Percentiles rank a stretch among this genome's conserved stretches.
Conservation (phyloP, 2,329 filamentous ascomycete genomes). For the Zymoseptoria ardabiliae region DNA sequence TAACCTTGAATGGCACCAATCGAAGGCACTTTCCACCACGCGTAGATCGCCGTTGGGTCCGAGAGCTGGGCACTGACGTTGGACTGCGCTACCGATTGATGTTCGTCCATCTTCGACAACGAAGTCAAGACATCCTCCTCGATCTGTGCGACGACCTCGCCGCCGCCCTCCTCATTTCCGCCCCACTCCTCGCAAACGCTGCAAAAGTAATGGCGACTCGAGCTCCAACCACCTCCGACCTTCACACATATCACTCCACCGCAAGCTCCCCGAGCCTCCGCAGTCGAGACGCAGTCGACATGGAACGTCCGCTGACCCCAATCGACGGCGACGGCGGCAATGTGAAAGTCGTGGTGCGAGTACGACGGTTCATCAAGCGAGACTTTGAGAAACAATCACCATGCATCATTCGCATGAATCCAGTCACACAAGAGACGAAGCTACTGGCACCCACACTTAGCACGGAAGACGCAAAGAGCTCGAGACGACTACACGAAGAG, state of each 20-base stretch:
- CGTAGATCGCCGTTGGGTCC: background rate
- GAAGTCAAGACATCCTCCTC: conserved; percentile 6
- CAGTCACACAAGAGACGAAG: conserved; percentile 74
- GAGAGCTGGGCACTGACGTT: background rate
- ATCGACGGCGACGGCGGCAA: conserved; percentile 39
- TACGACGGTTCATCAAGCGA: conserved; percentile 41
- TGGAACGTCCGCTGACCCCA: conserved; percentile 27
- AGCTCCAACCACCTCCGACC: conserved; percentile 14
- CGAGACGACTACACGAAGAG: conserved; percentile 71
- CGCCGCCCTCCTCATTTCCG: conserved; percentile 3
- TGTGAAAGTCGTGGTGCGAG: conserved; percentile 46
- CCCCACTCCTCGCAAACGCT: background rate
- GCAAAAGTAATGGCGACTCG: background rate
- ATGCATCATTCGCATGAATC: conserved; percentile 90
- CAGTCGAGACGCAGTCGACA: conserved; percentile 28
- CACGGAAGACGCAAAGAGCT: conserved; percentile 38
- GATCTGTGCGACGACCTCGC: conserved; percentile 11
- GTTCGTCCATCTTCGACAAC: conserved; percentile 13
- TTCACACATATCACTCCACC: conserved; percentile 22
- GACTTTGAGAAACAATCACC: conserved; percentile 72
- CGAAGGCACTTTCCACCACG: background rate
- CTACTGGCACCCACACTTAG: conserved; percentile 56
- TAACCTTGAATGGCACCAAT: background rate
- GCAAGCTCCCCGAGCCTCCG: conserved; percentile 41
- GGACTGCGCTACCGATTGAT: conserved; percentile 1